Base-by-base conservation (phyloP, 345 rosid species). In the Lagerstroemia speciosa region DNA sequence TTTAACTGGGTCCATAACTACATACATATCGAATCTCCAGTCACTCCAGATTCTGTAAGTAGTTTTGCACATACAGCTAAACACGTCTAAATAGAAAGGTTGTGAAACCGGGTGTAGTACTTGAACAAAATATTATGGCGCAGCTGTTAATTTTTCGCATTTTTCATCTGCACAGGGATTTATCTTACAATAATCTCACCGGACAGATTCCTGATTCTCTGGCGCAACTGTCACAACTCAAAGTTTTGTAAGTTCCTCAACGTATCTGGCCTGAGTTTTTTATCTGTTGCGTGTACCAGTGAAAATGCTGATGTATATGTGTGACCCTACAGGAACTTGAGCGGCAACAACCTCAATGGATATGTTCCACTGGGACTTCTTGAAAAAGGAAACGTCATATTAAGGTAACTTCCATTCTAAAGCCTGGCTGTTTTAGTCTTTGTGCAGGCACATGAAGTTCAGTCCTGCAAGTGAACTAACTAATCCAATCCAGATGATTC, bases 131-230 rank as follows among this genome's bases (percentile, higher is more conserved):
- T 16, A 19, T 41, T 46, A 16, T 46, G 22, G 22, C 12, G 53
- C 3, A 2, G 7, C 53, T 2, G 4, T 48, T 48, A 48, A 48
- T 2, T 48, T 41, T 48, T 26, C 2, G 2, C 62, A 26, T 26
- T 12, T 5, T 29, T n/a, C n/a, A 24, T 8, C 15, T 53, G 12
- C 61, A 0, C 84, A 87, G 96, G 77, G 96, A 87, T 71, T 74
- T 87, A 33, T 89, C 93, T 2, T 75, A 80, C 45, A 87, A 83
- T 65, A 76, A 40, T 55, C 73, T 89, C 61, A 70, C 67, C 24
- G 92, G 92, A 64, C 27, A 67, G 0, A 70, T 89, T 48, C 92
- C 96, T 2, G 66, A 14, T 0, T 72, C 79, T 69, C 69, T 89
- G 0, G 71, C 82, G 3, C 57, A 72, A n/a, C 61, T 85, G 76